phyloP scores from a whole-genome alignment of 2,329 filamentous ascomycete species.

The Ceratocystis diversiconidia region DNA sequence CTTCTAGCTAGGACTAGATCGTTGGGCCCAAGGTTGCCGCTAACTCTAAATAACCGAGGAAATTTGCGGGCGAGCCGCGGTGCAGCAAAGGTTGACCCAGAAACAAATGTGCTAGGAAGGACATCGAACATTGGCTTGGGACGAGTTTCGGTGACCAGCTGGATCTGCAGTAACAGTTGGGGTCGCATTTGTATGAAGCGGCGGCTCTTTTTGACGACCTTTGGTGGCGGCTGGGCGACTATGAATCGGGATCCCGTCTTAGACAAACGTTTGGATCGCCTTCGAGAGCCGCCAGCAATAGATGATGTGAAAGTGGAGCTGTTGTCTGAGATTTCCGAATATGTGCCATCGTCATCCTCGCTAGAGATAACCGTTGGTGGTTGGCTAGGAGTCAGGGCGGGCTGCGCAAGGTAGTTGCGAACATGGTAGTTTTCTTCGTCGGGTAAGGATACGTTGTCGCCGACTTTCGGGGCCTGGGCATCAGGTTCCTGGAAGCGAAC shows the following conservation, averaged over 20 bases:
- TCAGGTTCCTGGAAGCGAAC: conserved; percentile 33
- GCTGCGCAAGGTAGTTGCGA: conserved; percentile 14
- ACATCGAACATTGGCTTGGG: conserved; percentile 58
- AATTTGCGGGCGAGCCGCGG: conserved; percentile 46
- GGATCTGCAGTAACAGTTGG: conserved; percentile 56
- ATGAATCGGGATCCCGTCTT: conserved; percentile 44
- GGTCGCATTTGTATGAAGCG: conserved; percentile 54
- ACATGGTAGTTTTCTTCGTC: conserved; percentile 15
- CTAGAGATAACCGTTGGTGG: conserved; percentile 25
- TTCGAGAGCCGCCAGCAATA: conserved; percentile 21
- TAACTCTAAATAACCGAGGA: conserved; percentile 48
- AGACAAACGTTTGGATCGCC: conserved; percentile 18
- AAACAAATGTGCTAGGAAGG: conserved; percentile 51
- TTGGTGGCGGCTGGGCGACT: conserved; percentile 53
- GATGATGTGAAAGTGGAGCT: conserved; percentile 23
- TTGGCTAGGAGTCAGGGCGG: not conserved
- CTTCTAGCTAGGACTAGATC: conserved; percentile 59
- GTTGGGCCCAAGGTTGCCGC: conserved; percentile 49
- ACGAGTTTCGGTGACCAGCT: conserved; percentile 47
- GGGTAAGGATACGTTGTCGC: conserved; percentile 10
- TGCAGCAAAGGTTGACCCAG: conserved; percentile 39
- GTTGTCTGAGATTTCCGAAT: conserved; percentile 34
- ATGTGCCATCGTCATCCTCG: conserved; percentile 33
- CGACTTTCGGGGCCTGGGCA: not conserved
- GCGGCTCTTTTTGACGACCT: conserved; percentile 45